These are phyloP conservation scores for Capronia coronata DNA, from an alignment of 2,329 filamentous ascomycete species.

Conservation along the genomic window DNA sequence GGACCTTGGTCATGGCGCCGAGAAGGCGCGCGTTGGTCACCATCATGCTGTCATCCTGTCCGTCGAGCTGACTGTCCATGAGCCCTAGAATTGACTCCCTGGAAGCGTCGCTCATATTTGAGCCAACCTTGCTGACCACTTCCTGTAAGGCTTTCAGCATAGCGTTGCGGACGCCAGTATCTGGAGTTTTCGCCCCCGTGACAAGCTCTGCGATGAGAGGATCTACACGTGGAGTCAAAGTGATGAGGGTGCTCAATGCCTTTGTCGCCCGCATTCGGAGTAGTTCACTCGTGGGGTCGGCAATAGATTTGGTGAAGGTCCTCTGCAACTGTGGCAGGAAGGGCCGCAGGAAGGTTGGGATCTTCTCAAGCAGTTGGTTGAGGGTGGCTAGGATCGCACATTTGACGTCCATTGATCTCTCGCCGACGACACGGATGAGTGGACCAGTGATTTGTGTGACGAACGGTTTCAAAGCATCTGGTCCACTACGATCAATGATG, in stretches of 20 bases:
- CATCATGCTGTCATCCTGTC: constrained; percentile 65
- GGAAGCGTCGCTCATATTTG: constrained; percentile 89
- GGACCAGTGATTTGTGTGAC: constrained; percentile 97
- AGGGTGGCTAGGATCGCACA: constrained; percentile 83
- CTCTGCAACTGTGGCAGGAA: constrained; percentile 95
- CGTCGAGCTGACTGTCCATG: constrained; percentile 77
- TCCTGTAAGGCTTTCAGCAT: constrained; percentile 98
- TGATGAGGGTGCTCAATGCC: constrained; percentile 90
- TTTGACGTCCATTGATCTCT: constrained; percentile 93
- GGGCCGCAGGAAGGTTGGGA: constrained; percentile 87
- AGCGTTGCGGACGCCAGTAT: constrained; percentile 80
- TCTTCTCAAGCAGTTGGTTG: constrained; percentile 94
- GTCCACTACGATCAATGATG: constrained; percentile 85
- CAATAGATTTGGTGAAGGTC: constrained; percentile 92
- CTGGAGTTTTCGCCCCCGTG: constrained; percentile 85
- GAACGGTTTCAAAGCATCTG: constrained; percentile 82
- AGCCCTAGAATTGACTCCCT: constrained; percentile 76
- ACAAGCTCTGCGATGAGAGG: constrained; percentile 89
- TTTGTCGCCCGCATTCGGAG: constrained; percentile 84
- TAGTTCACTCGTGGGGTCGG: constrained; percentile 84
- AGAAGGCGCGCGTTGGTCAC: constrained; percentile 87
- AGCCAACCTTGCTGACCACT: constrained; percentile 88
- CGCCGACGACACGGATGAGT: constrained; percentile 93
- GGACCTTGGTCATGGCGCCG: constrained; percentile 80
- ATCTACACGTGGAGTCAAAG: constrained; percentile 88